phyloP scores from a whole-genome alignment of 345 rosid species.

The Chamaenerion angustifolium region DNA sequence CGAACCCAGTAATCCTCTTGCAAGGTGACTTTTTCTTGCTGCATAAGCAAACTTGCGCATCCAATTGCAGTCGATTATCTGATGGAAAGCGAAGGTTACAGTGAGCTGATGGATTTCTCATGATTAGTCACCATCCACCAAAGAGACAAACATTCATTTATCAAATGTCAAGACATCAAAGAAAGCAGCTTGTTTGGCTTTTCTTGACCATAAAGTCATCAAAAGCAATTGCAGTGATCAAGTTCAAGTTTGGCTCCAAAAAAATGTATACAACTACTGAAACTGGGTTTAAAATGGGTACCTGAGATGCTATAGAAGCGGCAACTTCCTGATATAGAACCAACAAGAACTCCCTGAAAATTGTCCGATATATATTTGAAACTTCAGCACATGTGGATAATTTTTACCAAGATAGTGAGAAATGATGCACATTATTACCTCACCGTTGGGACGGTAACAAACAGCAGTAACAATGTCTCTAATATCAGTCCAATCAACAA shows the following conservation, averaged over 20 bases:
- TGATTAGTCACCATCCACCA: too few relatives aligned
- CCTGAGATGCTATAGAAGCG: slow-evolving; percentile 23
- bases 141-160: too few relatives aligned
- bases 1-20: slow-evolving; percentile 66
- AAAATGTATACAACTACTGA: too few relatives aligned
- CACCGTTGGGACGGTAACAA: slow-evolving; percentile 76
- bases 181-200: too few relatives aligned
- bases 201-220: too few relatives aligned
- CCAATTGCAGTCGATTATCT: slow-evolving; percentile 68
- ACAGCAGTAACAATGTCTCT: slow-evolving; percentile 70
- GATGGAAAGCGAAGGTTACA: slow-evolving; percentile 11
- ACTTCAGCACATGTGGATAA: too few relatives aligned
- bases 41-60: slow-evolving; percentile 44
- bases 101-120: not conserved
- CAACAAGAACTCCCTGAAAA: slow-evolving; percentile 26
- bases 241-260: too few relatives aligned
- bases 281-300: slow-evolving; percentile 2
- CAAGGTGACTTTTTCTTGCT: slow-evolving; percentile 59
- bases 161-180: too few relatives aligned
- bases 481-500: slow-evolving; percentile 67
- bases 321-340: slow-evolving; percentile 29
- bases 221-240: too few relatives aligned
- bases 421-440: slow-evolving; percentile 23
- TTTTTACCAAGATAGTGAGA: not conserved
- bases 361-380: not conserved